Conservation (phyloP, 257 asterid species). For the Solanum clarkiae region DNA sequence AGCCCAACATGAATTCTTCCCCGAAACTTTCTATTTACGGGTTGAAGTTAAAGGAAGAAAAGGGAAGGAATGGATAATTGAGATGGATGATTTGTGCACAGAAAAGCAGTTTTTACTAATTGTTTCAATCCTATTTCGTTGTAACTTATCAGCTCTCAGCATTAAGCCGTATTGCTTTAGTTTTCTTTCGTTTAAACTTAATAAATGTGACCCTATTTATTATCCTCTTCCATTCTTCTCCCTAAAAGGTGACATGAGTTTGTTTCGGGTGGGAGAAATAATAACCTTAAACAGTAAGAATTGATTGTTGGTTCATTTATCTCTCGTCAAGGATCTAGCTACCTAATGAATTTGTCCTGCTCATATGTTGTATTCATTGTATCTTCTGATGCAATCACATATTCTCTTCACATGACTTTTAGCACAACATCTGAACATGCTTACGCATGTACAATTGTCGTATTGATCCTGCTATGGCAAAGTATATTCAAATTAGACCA, state of each 20-base stretch:
- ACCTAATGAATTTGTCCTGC: background rate
- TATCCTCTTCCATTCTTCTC: background rate
- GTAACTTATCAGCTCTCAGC: background rate
- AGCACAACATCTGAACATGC: background rate
- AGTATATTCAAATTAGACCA: background rate
- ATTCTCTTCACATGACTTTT: background rate
- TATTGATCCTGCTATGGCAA: background rate
- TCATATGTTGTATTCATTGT: background rate
- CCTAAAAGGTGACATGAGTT: background rate
- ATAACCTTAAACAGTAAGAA: background rate
- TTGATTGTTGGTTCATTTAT: background rate
- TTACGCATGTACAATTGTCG: background rate
- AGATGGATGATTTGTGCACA: background rate
- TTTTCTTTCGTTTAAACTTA: background rate
- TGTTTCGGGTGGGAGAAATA: background rate
- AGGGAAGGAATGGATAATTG: background rate
- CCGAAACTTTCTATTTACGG: background rate
- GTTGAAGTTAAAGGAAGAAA: background rate
- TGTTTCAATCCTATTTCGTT: background rate
- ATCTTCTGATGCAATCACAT: background rate
- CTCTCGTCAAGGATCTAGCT: background rate
- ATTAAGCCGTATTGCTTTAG: background rate
- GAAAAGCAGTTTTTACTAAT: background rate
- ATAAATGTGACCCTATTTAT: background rate
- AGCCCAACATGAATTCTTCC: background rate